Base-by-base conservation (phyloP, 176 grass and related monocot genomes). In the Thinopyrum elongatum region DNA sequence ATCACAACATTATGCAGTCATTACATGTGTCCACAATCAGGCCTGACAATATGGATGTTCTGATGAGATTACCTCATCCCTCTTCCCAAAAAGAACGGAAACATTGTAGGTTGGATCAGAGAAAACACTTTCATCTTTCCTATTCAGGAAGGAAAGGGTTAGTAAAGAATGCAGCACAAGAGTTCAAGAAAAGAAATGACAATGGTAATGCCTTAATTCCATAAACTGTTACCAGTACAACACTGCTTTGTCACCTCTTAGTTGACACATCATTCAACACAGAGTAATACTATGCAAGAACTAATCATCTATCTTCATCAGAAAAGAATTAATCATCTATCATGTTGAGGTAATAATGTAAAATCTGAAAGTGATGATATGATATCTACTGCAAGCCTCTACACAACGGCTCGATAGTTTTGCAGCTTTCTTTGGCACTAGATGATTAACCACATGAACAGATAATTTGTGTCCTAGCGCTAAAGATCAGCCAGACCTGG, bases 51-150 rank as follows among this genome's bases (percentile, higher is more conserved):
- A 78, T 58, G 33, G 39, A 73, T 34, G 22, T 69, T 77, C 9
- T 61, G 6, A 79, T n/a, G 27, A 84, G 5, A 38, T 79, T 83
- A 91, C 97, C 92, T 94, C 97, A 85, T 98, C 90, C 89, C 96
- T 95, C 87, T 98, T 98, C 70, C 97, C 97, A 86, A 98, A 98
- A 74, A 95, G 85, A 65, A 98, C 86, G 70, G 91, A 90, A 27
- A 98, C 85, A 57, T 88, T 92, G 80, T 91, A 98, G 86, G 90
- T 94, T 82, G 97, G 97, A 35, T 98, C 97, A 15, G 85, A 89
- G 30, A 91, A 95, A 78, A 95, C 90, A 85, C 94, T 91, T 87
- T 90, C 97, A 41, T 98, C 97, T 75, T 94, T 98, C 87, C 97
- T 98, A 83, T 85, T 19, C 12, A 81, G 16, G 35, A 23, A n/a